These are phyloP conservation scores for Handroanthus guayacan DNA, from an alignment of 257 asterid genomes.

Conservation along the genomic window DNA sequence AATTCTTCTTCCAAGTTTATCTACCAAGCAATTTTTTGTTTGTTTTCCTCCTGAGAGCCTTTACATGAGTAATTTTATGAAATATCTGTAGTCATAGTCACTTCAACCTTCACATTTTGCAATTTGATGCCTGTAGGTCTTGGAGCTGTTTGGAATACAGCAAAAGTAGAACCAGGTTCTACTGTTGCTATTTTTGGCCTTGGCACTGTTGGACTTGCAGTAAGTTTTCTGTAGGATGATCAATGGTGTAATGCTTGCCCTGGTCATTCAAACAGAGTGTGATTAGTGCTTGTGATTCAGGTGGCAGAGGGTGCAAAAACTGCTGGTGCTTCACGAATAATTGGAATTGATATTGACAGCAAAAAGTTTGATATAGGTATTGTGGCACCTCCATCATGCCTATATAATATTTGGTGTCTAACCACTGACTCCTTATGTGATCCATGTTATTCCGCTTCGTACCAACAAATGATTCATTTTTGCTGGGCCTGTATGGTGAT, in stretches of 20 bases:
- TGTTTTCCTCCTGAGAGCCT: background rate
- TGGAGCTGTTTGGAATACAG: slow-evolving; percentile 99
- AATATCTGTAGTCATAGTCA: background rate
- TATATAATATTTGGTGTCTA: background rate
- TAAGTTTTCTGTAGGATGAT: slow-evolving; percentile 52
- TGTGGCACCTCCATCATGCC: slow-evolving; percentile 11
- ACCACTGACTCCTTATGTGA: background rate
- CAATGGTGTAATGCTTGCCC: slow-evolving; percentile 21
- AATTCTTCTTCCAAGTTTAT: background rate
- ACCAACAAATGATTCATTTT: slow-evolving; percentile 1
- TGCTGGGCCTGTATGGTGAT: background rate
- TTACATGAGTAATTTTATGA: background rate
- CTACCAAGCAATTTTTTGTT: no score
- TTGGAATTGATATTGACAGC: slow-evolving; percentile 91
- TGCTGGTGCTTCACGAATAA: slow-evolving; percentile 96
- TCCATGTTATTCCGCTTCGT: background rate
- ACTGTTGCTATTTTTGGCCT: slow-evolving; percentile 95
- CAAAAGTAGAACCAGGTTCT: slow-evolving; percentile 95
- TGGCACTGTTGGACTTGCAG: slow-evolving; percentile 98
- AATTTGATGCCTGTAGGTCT: slow-evolving; percentile 63
- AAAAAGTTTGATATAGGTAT: slow-evolving; percentile 84
- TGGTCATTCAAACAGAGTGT: slow-evolving; percentile 24
- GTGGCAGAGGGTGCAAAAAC: slow-evolving; percentile 99
- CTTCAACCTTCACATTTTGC: slow-evolving; percentile 16
- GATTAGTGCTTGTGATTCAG: slow-evolving; percentile 46